These are phyloP conservation scores for Mycena floridula DNA, from an alignment of 768 basidiomycete genomes.

Conservation along the genomic window DNA sequence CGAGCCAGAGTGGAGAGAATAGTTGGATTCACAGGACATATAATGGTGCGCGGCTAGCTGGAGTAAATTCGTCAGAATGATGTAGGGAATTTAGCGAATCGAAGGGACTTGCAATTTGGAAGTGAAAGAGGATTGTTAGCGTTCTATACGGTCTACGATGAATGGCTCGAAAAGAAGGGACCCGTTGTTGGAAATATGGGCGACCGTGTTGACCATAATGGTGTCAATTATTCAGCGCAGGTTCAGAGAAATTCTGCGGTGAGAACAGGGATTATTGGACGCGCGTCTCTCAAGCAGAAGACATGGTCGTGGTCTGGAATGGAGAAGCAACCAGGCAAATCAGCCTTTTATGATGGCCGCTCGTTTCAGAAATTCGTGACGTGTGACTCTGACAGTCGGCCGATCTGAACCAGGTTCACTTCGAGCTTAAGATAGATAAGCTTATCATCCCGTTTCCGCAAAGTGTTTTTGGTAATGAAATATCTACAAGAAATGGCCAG, in stretches of 20 bases:
- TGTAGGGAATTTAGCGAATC: too few species aligned
- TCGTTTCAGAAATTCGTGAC: too few species aligned
- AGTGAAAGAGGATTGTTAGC: conserved; percentile 34
- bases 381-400: too few species aligned
- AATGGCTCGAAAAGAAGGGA: conserved; percentile 83
- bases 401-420: neutral
- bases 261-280: conserved; percentile 21
- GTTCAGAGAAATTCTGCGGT: conserved; percentile 24
- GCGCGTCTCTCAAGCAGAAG: too few species aligned
- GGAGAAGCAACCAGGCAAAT: too few species aligned
- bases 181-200: conserved; percentile 79
- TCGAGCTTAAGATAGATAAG: neutral
- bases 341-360: too few species aligned
- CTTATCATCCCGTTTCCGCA: too few species aligned
- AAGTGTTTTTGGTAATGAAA: neutral
- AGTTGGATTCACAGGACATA: too few species aligned
- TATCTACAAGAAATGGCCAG: conserved; percentile 30
- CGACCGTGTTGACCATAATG: conserved; percentile 80
- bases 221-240: conserved; percentile 31
- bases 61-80: too few species aligned
- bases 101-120: too few species aligned
- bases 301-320: too few species aligned
- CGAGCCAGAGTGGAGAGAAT: conserved; percentile 61
- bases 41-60: too few species aligned
- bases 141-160: conserved; percentile 84